phyloP scores from a whole-genome alignment of 129 eudicot genomes.

The Lactuca sativa region DNA sequence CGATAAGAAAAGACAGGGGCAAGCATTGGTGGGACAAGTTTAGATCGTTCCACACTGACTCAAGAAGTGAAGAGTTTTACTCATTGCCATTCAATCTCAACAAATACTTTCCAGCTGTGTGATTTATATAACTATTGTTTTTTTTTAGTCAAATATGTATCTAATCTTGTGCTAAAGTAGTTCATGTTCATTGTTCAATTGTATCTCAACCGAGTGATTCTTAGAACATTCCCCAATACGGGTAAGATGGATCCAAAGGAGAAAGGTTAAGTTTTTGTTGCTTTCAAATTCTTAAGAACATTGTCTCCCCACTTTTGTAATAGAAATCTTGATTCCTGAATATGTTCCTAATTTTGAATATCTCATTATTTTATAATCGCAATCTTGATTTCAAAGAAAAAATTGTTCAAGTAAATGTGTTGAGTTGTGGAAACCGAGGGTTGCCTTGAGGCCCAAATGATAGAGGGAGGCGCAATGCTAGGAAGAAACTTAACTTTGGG shows the following conservation, averaged over 20 bases:
- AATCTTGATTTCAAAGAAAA: not conserved
- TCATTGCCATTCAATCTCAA: slow-evolving; percentile 71
- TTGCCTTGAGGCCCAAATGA: too few relatives aligned
- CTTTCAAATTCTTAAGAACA: slow-evolving; percentile 28
- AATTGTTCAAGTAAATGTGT: too few relatives aligned
- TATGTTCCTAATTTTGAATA: not conserved
- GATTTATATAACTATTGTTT: slow-evolving; percentile 26
- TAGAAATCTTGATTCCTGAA: slow-evolving; percentile 20
- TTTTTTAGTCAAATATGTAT: slow-evolving; percentile 27
- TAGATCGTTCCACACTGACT: slow-evolving; percentile 56
- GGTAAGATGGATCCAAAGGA: slow-evolving; percentile 19
- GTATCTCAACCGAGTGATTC: slow-evolving; percentile 22
- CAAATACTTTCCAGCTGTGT: slow-evolving; percentile 76
- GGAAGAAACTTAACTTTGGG: too few relatives aligned
- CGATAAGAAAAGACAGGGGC: slow-evolving; percentile 67
- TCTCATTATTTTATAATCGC: not conserved
- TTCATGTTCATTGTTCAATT: slow-evolving; percentile 9
- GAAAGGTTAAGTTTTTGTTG: slow-evolving; percentile 35
- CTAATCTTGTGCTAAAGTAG: slow-evolving; percentile 32
- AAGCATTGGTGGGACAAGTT: slow-evolving; percentile 83
- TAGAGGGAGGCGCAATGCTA: too few relatives aligned
- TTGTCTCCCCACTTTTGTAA: slow-evolving; percentile 36
- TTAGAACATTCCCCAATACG: slow-evolving; percentile 21
- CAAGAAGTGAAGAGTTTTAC: slow-evolving; percentile 70
- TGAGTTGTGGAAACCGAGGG: too few relatives aligned